Evolutionary conservation across 2,329 filamentous ascomycete species (phyloP), one percentile per base, ranked within the genome.

Genomic region (Fusarium fujikuroi): DNA sequence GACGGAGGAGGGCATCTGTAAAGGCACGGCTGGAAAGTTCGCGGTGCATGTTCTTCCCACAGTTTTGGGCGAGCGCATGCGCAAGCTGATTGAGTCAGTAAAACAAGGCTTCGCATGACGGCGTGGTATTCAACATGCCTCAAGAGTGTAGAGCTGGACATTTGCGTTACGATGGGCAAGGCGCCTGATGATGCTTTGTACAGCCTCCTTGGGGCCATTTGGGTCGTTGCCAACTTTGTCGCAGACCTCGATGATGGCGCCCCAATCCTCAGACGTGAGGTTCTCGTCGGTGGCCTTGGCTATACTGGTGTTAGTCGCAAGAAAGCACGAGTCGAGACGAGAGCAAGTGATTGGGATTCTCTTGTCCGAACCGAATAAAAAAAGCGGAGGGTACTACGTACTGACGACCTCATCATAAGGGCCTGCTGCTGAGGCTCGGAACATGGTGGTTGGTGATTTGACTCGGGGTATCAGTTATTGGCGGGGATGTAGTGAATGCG

Each of bases 261-360:
- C 87, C 90, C 90, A 92, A 80, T 92, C 90, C 80, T 97, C 90
- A 36, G 92, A 93, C 28, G 95, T 98, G 78, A 98, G 89, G 84
- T 98, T 99, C 88, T 99, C 96, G 84, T 99, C 96, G 63, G 96
- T 99, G 80, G 96, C 95, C 85, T 90, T 90, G 83, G 85, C 89
- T 91, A 72, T 62, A 70, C 44, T 46, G 62, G 37, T 60, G 61
- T 78, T 60, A 79, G 74, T 71, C 46, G 30, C n/a, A 57, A 23
- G 28, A 40, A 63, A 18, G 25, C 39, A 30, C 23, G 56, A 14
- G 30, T 59, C 30, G 32, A 62, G 40, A 39, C 52, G 37, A 42
- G 53, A 58, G 37, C 14, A 40, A 28, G n/a, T 30, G 32, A 30
- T 25, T 49, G 39, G 14, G 52, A 34, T n/a, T 54, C 25, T 49